phyloP scores from a whole-genome alignment of 2,329 filamentous ascomycete genomes.

The Cordyceps fumosorosea region DNA sequence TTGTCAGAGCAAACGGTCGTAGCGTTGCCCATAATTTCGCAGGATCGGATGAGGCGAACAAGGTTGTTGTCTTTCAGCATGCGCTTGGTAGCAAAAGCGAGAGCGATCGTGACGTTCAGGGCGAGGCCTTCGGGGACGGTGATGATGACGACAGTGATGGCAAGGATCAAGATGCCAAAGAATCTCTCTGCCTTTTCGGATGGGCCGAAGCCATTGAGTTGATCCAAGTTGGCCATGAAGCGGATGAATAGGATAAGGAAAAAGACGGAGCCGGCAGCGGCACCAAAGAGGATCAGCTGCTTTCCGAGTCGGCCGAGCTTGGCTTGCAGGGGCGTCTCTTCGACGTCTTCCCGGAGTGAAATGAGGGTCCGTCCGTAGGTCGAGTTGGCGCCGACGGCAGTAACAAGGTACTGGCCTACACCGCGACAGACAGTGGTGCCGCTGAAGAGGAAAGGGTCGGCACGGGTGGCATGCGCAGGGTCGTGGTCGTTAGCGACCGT shows the following conservation, averaged over 20 bases:
- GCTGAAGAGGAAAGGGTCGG: conserved; percentile 76
- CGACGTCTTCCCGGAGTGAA: conserved; percentile 67
- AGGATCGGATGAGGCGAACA: conserved; percentile 51
- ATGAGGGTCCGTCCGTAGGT: conserved; percentile 73
- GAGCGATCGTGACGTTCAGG: conserved; percentile 53
- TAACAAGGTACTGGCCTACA: conserved; percentile 69
- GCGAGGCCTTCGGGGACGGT: conserved; percentile 55
- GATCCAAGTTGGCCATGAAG: conserved; percentile 28
- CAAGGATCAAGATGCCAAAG: conserved; percentile 50
- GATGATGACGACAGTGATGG: conserved; percentile 53
- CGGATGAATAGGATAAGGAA: conserved; percentile 36
- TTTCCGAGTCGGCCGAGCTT: conserved; percentile 73
- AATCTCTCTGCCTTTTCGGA: conserved; percentile 50
- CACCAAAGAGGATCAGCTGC: conserved; percentile 52
- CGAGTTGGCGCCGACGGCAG: conserved; percentile 66
- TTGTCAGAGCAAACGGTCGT: conserved; percentile 61
- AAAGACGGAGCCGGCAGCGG: conserved; percentile 34
- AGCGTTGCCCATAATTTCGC: conserved; percentile 59
- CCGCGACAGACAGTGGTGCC: conserved; percentile 73
- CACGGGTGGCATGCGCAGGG: conserved; percentile 40
- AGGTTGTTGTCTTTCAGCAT: conserved; percentile 59
- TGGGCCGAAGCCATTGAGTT: conserved; percentile 32
- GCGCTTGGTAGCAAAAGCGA: conserved; percentile 55
- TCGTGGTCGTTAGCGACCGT: conserved; percentile 50
- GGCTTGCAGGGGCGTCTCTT: conserved; percentile 70